Evolutionary conservation across 1,284 basidiomycete genomes (phyloP), one percentile per base, ranked within the genome.

Genomic region (Ustilago hordei): DNA sequence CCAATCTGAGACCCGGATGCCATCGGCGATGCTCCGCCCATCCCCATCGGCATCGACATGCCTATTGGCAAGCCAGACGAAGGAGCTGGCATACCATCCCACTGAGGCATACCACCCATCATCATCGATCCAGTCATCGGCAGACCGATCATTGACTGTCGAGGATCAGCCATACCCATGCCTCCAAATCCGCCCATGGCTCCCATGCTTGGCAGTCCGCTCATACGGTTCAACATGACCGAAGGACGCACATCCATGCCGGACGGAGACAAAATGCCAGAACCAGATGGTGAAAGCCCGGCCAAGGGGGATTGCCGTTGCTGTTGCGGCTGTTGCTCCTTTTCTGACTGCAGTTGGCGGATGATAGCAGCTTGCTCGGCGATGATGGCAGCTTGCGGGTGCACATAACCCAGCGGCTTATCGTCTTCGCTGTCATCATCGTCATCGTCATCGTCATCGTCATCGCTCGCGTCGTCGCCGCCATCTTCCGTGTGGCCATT

Each of bases 331-430:
- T 70, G 65, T 58, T 80, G 72, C 53, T 72, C 65, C 60, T 69
- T 80, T 43, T 85, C 83, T 12, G 64, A 66, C 56, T 80, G 72
- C 28, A 85, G 68, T 41, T 79, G 81, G 38, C 78, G 63, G 39
- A 85, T 85, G 19, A 82, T 53, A 4, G 81, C 82, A 4, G 82
- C 80, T 47, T 85, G 84, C 58, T 85, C 81, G 7, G 83, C 84
- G 47, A 85, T 85, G 66, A 85, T 80, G 15, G 82, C 84, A 0
- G 84, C 84, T 43, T 85, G 82, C 1, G 82, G 82, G 48, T 85
- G 84, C 13, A 66, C 66, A 9, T 64, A 64, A 34, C 82, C 84
- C 8, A 85, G 69, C 6, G 84, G 82, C 52, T 64, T 59, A 64
- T 83, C 71, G 54, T 80, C 81, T 39, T 84, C 81, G 41, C 80